Evolutionary conservation across 2,329 filamentous ascomycete genomes (phyloP).

Genomic region (Aureobasidium sp.): DNA sequence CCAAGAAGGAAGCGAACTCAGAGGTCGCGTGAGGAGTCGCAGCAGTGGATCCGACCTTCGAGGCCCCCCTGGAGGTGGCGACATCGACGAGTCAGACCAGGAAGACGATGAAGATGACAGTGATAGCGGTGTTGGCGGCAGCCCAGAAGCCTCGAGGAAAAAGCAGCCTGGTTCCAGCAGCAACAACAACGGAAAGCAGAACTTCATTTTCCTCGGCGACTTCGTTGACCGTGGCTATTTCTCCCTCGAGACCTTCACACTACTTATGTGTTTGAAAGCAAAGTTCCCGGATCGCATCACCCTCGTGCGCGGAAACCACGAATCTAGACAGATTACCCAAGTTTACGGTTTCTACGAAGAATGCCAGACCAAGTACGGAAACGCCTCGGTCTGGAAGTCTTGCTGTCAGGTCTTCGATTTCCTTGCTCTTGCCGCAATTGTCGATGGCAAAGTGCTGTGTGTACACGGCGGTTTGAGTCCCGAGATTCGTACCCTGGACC

Average conservation of each 20-base stretch:
- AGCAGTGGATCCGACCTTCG: conserved; percentile 21
- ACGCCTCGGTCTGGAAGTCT: conserved; percentile 98
- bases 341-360: conserved; percentile 99
- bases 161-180: conserved; percentile 22
- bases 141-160: conserved; percentile 26
- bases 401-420: conserved; percentile 99
- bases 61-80: conserved; percentile 15
- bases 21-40: conserved; percentile 29
- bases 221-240: conserved; percentile 70
- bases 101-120: conserved; percentile 39
- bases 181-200: conserved; percentile 51
- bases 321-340: conserved; percentile 97
- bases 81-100: conserved; percentile 29
- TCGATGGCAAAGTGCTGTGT: conserved; percentile 99
- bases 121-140: conserved; percentile 32
- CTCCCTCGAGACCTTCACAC: conserved; percentile 63
- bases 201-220: conserved; percentile 65
- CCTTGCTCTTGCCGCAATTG: conserved; percentile 90
- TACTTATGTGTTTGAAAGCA: conserved; percentile 64
- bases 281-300: conserved; percentile 86
- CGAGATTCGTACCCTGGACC: conserved; percentile 88
- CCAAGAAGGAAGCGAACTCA: conserved; percentile 23
- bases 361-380: conserved; percentile 96
- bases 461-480: conserved; percentile 93
- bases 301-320: conserved; percentile 97